phyloP scores from a whole-genome alignment of 2,329 filamentous ascomycete species.

The Fusarium sp. region DNA sequence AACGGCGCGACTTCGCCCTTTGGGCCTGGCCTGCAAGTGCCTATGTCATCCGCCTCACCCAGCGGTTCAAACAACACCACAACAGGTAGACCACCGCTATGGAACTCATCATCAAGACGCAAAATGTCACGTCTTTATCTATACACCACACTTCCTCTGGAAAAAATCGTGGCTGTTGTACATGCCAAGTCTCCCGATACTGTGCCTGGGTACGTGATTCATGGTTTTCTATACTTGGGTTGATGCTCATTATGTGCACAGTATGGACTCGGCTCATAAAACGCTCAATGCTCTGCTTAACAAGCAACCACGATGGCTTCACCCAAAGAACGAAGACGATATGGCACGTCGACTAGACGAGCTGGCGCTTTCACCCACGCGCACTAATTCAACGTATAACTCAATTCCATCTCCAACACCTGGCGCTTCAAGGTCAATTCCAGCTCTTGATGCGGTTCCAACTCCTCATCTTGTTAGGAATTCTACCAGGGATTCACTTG shows the following conservation, averaged over 20 bases:
- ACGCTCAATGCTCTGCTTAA: slow-evolving; percentile 68
- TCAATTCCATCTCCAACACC: slow-evolving; percentile 32
- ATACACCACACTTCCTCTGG: slow-evolving; percentile 65
- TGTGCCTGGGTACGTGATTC: slow-evolving; percentile 59
- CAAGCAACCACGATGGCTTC: slow-evolving; percentile 69
- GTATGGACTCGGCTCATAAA: slow-evolving; percentile 70
- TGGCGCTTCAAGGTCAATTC: slow-evolving; percentile 26
- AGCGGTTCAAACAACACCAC: slow-evolving; percentile 49
- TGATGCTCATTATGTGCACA: slow-evolving; percentile 44
- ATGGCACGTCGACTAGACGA: slow-evolving; percentile 64
- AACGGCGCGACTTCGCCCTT: slow-evolving; percentile 32
- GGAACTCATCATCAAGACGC: slow-evolving; percentile 65
- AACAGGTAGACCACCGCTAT: slow-evolving; percentile 67
- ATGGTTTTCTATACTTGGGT: background rate
- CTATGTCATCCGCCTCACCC: slow-evolving; percentile 46
- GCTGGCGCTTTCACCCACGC: slow-evolving; percentile 56
- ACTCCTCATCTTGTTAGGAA: slow-evolving; percentile 31
- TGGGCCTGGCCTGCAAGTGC: slow-evolving; percentile 30
- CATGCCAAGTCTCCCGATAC: slow-evolving; percentile 57
- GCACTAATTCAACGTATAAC: slow-evolving; percentile 39
- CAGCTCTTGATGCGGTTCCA: slow-evolving; percentile 33
- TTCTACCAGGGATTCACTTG: slow-evolving; percentile 23
- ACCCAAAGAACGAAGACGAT: slow-evolving; percentile 63
- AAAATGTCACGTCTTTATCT: slow-evolving; percentile 68
- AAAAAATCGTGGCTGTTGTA: slow-evolving; percentile 63